Conservation (phyloP, 768 basidiomycete genomes). For the Russula dissimulans region DNA sequence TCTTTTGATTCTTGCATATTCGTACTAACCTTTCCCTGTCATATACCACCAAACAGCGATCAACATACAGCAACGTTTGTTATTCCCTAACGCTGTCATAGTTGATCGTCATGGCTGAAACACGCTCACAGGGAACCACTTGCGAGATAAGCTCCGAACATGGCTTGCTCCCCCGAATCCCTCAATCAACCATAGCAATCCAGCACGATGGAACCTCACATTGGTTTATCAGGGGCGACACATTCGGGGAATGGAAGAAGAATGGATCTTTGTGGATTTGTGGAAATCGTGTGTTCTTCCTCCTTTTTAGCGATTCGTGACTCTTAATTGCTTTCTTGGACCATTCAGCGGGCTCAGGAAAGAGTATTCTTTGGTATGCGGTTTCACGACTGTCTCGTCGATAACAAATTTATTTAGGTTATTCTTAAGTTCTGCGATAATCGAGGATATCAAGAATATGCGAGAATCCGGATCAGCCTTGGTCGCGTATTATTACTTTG, state of each 20-base stretch:
- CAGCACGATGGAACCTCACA: neutral
- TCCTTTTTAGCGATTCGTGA: neutral
- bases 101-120: neutral
- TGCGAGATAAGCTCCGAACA: neutral
- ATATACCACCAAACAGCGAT: neutral
- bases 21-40: neutral
- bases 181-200: neutral
- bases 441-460: neutral
- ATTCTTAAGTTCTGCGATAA: neutral
- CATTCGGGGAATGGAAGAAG: neutral
- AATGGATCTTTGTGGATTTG: neutral
- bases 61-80: neutral
- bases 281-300: neutral
- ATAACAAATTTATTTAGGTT: neutral
- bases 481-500: neutral
- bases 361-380: constrained; percentile 1
- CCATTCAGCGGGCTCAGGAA: neutral
- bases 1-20: neutral
- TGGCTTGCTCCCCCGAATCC: constrained; percentile 5
- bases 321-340: neutral
- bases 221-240: neutral
- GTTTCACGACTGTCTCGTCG: neutral
- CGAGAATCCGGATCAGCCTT: neutral
- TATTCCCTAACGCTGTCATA: no score
- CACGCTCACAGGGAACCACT: neutral